Base-by-base conservation (phyloP, 257 asterid genomes). In the Jacaranda copaia region DNA sequence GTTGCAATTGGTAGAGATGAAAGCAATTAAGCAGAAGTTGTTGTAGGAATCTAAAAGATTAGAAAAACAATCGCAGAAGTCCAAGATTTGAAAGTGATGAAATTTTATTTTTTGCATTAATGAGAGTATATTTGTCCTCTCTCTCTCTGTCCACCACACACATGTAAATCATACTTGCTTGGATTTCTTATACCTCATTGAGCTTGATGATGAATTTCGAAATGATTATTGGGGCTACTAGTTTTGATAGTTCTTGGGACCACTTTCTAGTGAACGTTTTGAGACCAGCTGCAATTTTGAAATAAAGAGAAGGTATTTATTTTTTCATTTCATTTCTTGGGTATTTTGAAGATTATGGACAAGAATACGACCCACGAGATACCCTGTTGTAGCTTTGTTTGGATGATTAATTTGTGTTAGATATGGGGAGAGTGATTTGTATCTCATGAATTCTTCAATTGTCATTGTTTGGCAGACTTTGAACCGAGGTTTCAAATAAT, bases 41-140 rank as follows among this genome's bases (percentile, higher is more conserved):
- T 65, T 92, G 45, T 82, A 92, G 84, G 97, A 92, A 77, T 89
- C 97, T 52, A 96, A 88, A 79, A 94, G 97, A 84, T 32, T 92
- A 82, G 97, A 94, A 62, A 94, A 89, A 77, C 97, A 85, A 84
- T 94, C 79, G 96, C 90, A 7, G 98, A 94, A 2, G 93, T 90
- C 71, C 93, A 94, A 80, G 98, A 94, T 68, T 57, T 92, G 90
- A 92, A 90, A 96, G 97, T 90, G 80, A 79, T 68, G 9, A 8
- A 51, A 15, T 49, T 43, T 39, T 11, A 40, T 56, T 58, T 13
- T 38, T 9, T n/a, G n/a, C n/a, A n/a, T n/a, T n/a, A n/a, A n/a
- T n/a, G n/a, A n/a, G n/a, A n/a, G 15, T 8, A 40, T 18, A 43
- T 18, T 43, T 45, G 32, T 39, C 61, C 66, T 13, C 72, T 14